A percentile compares a stretch with the other conserved stretches of the same genome.
Conservation (phyloP, 495 filamentous ascomycete genomes). For the Collariella sp. region DNA sequence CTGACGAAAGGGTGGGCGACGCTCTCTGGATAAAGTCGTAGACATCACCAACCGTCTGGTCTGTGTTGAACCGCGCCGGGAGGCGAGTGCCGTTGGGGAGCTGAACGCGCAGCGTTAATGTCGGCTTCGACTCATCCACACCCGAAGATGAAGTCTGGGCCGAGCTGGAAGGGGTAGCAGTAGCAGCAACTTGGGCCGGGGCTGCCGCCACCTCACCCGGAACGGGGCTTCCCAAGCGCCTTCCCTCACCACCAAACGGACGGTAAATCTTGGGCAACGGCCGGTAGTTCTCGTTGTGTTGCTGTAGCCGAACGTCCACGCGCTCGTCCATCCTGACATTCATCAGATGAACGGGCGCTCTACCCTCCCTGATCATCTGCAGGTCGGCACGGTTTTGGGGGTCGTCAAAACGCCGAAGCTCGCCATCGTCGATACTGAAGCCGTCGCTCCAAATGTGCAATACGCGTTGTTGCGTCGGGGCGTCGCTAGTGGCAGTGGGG, state of each 20-base stretch:
- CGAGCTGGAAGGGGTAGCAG: slow-evolving; percentile 31
- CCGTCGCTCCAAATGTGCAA: slow-evolving; percentile 92
- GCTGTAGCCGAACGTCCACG: slow-evolving; percentile 82
- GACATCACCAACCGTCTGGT: slow-evolving; percentile 82
- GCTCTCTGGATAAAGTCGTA: slow-evolving; percentile 74
- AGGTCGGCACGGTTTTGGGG: slow-evolving; percentile 75
- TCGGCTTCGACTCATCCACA: slow-evolving; percentile 70
- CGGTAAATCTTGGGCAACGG: slow-evolving; percentile 77
- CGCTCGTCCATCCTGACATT: slow-evolving; percentile 77
- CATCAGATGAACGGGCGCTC: slow-evolving; percentile 81
- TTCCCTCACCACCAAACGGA: slow-evolving; percentile 74
- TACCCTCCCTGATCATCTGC: slow-evolving; percentile 74
- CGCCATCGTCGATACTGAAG: slow-evolving; percentile 90
- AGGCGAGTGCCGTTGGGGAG: slow-evolving; percentile 84
- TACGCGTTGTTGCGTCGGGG: slow-evolving; percentile 48
- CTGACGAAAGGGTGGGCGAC: slow-evolving; percentile 44
- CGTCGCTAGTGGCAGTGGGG: slow-evolving; percentile 18
- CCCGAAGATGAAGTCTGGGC: slow-evolving; percentile 37
- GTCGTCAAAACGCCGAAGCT: slow-evolving; percentile 82
- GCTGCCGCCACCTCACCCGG: slow-evolving; percentile 49
- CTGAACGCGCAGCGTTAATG: slow-evolving; percentile 73
- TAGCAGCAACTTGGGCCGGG: slow-evolving; percentile 29
- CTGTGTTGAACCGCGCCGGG: slow-evolving; percentile 82
- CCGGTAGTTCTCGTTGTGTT: slow-evolving; percentile 76
- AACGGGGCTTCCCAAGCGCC: slow-evolving; percentile 85